Percentiles rank a stretch among this genome's conserved stretches.
Evolutionary conservation across 2,329 filamentous ascomycete genomes (phyloP).

Genomic region (Aquanectria penicillioides): DNA sequence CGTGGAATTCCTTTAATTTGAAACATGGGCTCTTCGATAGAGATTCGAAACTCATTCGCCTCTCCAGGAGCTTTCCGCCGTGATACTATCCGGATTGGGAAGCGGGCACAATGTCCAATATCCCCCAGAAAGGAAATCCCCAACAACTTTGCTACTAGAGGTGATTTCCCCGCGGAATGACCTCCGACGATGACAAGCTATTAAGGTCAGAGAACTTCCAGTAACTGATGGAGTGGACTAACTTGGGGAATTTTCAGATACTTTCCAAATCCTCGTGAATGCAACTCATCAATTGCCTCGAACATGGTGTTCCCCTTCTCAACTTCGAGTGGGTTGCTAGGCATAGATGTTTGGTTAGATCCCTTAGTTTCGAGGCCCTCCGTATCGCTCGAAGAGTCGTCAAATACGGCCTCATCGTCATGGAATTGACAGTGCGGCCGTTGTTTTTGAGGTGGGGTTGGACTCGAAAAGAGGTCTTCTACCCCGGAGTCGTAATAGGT

Average conservation of each 20-base stretch:
- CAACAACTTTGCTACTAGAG: constrained; percentile 49
- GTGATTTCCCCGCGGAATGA: constrained; percentile 51
- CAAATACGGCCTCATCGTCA: not conserved
- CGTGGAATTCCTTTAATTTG: constrained; percentile 34
- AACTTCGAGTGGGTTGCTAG: constrained; percentile 48
- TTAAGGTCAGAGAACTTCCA: too few species aligned
- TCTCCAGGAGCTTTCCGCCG: constrained; percentile 43
- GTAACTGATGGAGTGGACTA: too few species aligned
- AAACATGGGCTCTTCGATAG: constrained; percentile 43
- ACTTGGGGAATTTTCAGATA: constrained; percentile 49
- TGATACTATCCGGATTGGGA: constrained; percentile 51
- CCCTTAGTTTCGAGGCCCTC: not conserved
- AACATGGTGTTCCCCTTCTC: constrained; percentile 48
- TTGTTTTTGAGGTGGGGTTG: not conserved
- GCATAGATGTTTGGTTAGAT: constrained; percentile 12
- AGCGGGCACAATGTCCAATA: constrained; percentile 47
- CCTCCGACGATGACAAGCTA: constrained; percentile 50
- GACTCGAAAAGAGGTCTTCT: not conserved
- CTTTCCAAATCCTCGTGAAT: constrained; percentile 43
- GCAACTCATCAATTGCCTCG: constrained; percentile 49
- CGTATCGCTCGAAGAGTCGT: constrained; percentile 36
- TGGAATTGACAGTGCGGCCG: not conserved
- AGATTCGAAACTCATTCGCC: constrained; percentile 43
- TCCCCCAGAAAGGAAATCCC: constrained; percentile 50
- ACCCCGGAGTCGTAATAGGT: not conserved